Conservation (phyloP, 1,139 yeast species). For the Pichia kudriavzevii region DNA sequence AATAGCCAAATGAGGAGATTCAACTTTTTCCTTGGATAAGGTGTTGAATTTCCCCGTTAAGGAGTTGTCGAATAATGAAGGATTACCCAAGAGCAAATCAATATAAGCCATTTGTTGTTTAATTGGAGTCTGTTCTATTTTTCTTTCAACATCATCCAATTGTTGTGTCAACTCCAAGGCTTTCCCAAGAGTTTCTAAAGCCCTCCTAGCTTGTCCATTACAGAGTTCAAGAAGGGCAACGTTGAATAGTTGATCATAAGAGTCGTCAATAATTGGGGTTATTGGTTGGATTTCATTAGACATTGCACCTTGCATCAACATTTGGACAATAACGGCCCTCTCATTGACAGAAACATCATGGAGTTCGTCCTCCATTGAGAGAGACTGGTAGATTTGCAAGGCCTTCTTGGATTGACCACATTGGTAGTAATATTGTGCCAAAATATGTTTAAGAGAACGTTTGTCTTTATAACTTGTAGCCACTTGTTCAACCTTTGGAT, state of each 20-base stretch:
- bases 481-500: conserved; percentile 32
- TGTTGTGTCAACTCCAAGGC: conserved; percentile 43
- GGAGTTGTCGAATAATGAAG: no score
- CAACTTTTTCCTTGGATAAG: no score
- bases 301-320: conserved; percentile 13
- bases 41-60: no score
- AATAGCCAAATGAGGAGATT: conserved; percentile 32
- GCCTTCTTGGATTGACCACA: conserved; percentile 53
- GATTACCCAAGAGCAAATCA: conserved; percentile 30
- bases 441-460: conserved; percentile 62
- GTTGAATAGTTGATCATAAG: conserved; percentile 62
- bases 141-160: conserved; percentile 31
- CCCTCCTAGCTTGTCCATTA: conserved; percentile 34
- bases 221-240: conserved; percentile 51
- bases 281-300: conserved; percentile 3
- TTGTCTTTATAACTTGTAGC: conserved; percentile 22
- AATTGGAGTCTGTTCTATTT: conserved; percentile 53
- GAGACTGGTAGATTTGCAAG: conserved; percentile 43
- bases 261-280: conserved; percentile 15
- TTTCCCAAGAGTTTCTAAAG: conserved; percentile 41
- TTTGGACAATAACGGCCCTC: conserved; percentile 59
- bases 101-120: conserved; percentile 64
- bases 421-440: conserved; percentile 76
- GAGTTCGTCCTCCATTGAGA: conserved; percentile 31
- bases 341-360: conserved; percentile 64